Percentiles rank a stretch among this genome's conserved stretches.
These are phyloP conservation scores for Hyaloscypha variabilis DNA, from an alignment of 495 filamentous ascomycete species.

Conservation along the genomic window DNA sequence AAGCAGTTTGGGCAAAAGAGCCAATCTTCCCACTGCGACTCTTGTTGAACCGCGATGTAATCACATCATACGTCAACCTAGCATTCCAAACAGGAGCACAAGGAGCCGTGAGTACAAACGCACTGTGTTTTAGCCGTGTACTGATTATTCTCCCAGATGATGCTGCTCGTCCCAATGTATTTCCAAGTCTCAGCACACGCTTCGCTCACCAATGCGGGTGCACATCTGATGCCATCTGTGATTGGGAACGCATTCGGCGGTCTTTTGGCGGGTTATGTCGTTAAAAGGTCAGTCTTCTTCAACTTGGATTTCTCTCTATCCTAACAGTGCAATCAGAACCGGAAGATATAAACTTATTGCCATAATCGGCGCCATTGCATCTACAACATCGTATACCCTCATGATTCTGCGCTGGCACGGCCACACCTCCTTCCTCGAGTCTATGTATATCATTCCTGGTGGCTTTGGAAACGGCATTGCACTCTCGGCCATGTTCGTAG, in stretches of 20 bases:
- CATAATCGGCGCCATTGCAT: conserved; percentile 51
- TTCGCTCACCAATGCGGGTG: conserved; percentile 60
- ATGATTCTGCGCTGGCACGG: conserved; percentile 65
- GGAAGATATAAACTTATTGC: conserved; percentile 61
- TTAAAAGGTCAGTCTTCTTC: conserved; percentile 41
- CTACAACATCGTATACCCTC: conserved; percentile 54
- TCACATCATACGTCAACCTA: conserved; percentile 45
- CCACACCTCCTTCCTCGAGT: conserved; percentile 59
- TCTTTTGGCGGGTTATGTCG: conserved; percentile 57
- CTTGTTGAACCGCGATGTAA: conserved; percentile 52
- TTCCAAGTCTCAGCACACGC: conserved; percentile 63
- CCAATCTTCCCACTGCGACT: conserved; percentile 67
- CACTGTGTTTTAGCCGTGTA: conserved; percentile 28
- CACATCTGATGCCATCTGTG: conserved; percentile 66
- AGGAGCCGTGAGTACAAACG: too few species aligned
- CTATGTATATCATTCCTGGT: conserved; percentile 64
- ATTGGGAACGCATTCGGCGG: conserved; percentile 67
- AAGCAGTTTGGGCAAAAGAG: conserved; percentile 56
- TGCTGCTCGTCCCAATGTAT: conserved; percentile 67
- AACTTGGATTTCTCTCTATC: conserved; percentile 44
- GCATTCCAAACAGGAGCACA: too few species aligned
- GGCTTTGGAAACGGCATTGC: conserved; percentile 59
- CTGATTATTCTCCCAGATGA: conserved; percentile 50
- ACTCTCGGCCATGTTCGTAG: conserved; percentile 55
- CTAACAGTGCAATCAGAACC: conserved; percentile 34